phyloP scores from a whole-genome alignment of 2,329 filamentous ascomycete genomes.

The Ascochyta fabae region DNA sequence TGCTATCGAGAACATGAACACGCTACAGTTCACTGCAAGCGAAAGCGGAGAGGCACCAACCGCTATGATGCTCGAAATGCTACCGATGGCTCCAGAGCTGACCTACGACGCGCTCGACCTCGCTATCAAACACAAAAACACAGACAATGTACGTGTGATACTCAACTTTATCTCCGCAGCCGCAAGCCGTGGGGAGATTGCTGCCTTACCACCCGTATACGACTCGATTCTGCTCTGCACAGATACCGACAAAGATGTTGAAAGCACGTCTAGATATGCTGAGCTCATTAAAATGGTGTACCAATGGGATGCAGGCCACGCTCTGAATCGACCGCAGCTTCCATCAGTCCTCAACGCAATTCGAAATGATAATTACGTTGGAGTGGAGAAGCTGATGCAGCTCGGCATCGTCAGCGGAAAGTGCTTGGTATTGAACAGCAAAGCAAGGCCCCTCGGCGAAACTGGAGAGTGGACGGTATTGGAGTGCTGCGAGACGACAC shows the following conservation, averaged over 20 bases:
- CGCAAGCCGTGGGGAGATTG: slow-evolving; percentile 21
- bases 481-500: slow-evolving; percentile 28
- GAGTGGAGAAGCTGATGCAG: slow-evolving; percentile 23
- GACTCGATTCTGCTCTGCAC: slow-evolving; percentile 21
- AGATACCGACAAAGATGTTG: slow-evolving; percentile 9
- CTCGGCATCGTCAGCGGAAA: slow-evolving; percentile 20
- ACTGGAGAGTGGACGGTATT: slow-evolving; percentile 24
- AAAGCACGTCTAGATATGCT: slow-evolving; percentile 15
- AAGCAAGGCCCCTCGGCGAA: slow-evolving; percentile 24
- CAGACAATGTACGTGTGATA: slow-evolving; percentile 19
- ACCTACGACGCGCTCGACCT: slow-evolving; percentile 27
- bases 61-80: slow-evolving; percentile 25
- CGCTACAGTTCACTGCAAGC: slow-evolving; percentile 22
- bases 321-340: slow-evolving; percentile 21
- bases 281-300: slow-evolving; percentile 24
- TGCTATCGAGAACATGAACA: slow-evolving; percentile 27
- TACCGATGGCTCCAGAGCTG: slow-evolving; percentile 21
- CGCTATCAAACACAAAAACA: slow-evolving; percentile 23
- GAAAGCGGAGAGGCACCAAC: slow-evolving; percentile 19
- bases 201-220: slow-evolving; percentile 24
- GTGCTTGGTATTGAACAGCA: slow-evolving; percentile 26
- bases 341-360: slow-evolving; percentile 26
- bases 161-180: slow-evolving; percentile 26
- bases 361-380: slow-evolving; percentile 25
- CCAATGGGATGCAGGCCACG: slow-evolving; percentile 24